Evolutionary conservation across 2,329 filamentous ascomycete species (phyloP), one percentile per base, ranked within the genome.

Genomic region (Chrysoporthe deuterocubensis): DNA sequence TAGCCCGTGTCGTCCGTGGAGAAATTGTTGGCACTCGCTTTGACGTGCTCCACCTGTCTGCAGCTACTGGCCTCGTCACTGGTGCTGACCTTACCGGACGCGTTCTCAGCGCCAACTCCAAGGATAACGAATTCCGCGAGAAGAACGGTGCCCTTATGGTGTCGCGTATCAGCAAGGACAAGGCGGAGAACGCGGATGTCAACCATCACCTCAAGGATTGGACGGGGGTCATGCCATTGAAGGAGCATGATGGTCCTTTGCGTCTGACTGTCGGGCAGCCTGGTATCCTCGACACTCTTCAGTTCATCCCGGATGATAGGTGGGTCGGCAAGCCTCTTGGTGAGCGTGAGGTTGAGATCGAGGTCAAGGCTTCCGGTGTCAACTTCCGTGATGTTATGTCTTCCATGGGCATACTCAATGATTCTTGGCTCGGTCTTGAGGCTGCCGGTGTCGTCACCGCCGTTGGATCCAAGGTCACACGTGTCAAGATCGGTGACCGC

Each of bases 331-430:
- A 59, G 44, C 65, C 60, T 14, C 60, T 64, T 8, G 65, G 52
- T 43, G 62, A 64, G 26, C 62, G 57, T 44, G 66, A 71, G 61
- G 61, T 67, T 5, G 61, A 67, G 66, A 60, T 67, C 37, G 61
- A 64, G 61, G 61, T 64, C 42, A 60, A 73, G 61, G 77, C 79
- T 0, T 73, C 73, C n/a, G 80, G 79, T 34, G 62, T 81, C 26
- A 81, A 80, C 69, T 80, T 80, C 66, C 71, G 72, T 4, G 81
- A 83, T 70, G 75, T 81, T 11, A 74, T 81, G 64, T 74, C 76
- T 2, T 77, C 78, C 6, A 74, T 75, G 70, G 74, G 74, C 16
- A 72, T 75, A 52, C 68, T 75, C 9, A 62, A 56, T 37, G 66
- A 68, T 34, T 67, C 70, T 13, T 72, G 26, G 37, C 61, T 67